These are phyloP conservation scores for Limnanthes douglasii DNA, from an alignment of 345 rosid species.

Conservation along the genomic window DNA sequence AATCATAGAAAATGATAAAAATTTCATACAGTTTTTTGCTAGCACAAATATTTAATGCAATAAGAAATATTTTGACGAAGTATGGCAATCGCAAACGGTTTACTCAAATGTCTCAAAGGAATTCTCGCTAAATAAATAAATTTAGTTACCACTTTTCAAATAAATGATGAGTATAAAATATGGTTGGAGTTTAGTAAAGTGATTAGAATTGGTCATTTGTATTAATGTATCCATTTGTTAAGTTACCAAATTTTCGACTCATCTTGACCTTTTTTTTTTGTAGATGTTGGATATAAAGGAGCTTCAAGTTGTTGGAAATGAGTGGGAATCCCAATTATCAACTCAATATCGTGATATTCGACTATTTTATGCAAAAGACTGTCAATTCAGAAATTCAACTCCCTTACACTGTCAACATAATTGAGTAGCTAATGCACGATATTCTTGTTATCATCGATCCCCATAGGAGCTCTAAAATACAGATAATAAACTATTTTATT, in stretches of 20 bases:
- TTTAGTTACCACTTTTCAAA: constrained; percentile 47
- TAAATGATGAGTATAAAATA: constrained; percentile 60
- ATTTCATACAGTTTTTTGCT: not conserved
- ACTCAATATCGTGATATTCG: constrained; percentile 91
- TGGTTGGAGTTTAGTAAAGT: constrained; percentile 51
- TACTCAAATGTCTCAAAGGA: constrained; percentile 92
- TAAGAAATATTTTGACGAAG: constrained; percentile 94
- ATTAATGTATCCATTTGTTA: not conserved
- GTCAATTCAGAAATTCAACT: constrained; percentile 83
- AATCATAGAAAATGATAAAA: not conserved
- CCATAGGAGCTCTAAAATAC: constrained; percentile 79
- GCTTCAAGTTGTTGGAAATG: constrained; percentile 97
- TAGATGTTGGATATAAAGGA: constrained; percentile 94
- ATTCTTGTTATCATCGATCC: constrained; percentile 89
- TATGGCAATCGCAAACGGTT: constrained; percentile 85
- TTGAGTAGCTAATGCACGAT: constrained; percentile 88
- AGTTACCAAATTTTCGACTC: not conserved
- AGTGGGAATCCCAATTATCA: constrained; percentile 77
- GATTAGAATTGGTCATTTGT: not conserved
- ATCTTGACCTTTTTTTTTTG: not conserved
- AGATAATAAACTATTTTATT: constrained; percentile 50
- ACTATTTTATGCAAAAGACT: constrained; percentile 93
- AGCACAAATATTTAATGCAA: constrained; percentile 21
- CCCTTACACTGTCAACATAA: constrained; percentile 92
- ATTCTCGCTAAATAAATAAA: constrained; percentile 81